A percentile compares a stretch with the other conserved stretches of the same genome.
Conservation (phyloP, 768 basidiomycete species). For the Mycena polygramma region DNA sequence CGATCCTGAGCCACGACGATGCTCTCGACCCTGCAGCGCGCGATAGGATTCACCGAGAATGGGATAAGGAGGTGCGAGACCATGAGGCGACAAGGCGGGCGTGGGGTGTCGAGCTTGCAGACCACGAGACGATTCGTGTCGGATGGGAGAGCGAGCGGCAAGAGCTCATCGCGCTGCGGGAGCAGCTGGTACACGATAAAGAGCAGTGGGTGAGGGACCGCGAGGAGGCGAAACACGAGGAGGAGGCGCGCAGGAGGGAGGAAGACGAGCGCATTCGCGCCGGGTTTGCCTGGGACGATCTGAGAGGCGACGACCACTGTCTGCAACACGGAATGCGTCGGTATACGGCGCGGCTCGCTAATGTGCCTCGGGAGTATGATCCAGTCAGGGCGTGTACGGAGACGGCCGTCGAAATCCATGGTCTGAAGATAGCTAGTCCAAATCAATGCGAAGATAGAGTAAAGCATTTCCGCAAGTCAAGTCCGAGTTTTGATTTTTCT, state of each 20-base stretch:
- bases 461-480: neutral
- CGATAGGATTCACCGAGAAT: slow-evolving; percentile 9
- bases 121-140: slow-evolving; percentile 3
- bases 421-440: slow-evolving; percentile 3
- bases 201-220: slow-evolving; percentile 22
- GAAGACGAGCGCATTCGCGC: slow-evolving; percentile 41
- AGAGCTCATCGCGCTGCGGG: slow-evolving; percentile 18
- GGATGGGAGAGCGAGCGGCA: slow-evolving; percentile 16
- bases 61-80: slow-evolving; percentile 6
- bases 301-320: slow-evolving; percentile 40
- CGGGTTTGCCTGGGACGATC: slow-evolving; percentile 31
- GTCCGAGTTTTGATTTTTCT: neutral
- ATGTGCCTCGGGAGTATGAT: slow-evolving; percentile 43
- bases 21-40: slow-evolving; percentile 2
- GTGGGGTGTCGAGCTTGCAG: neutral
- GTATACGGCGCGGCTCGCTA: slow-evolving; percentile 47
- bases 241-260: slow-evolving; percentile 36
- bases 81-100: neutral
- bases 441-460: slow-evolving; percentile 30
- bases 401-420: slow-evolving; percentile 38
- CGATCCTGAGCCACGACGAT: neutral
- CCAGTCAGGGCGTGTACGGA: slow-evolving; percentile 26
- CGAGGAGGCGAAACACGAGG: slow-evolving; percentile 24
- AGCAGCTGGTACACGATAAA: slow-evolving; percentile 18
- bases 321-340: slow-evolving; percentile 43